Base-by-base conservation (phyloP, 2,329 filamentous ascomycete genomes). In the Mollisia scopiformis region DNA sequence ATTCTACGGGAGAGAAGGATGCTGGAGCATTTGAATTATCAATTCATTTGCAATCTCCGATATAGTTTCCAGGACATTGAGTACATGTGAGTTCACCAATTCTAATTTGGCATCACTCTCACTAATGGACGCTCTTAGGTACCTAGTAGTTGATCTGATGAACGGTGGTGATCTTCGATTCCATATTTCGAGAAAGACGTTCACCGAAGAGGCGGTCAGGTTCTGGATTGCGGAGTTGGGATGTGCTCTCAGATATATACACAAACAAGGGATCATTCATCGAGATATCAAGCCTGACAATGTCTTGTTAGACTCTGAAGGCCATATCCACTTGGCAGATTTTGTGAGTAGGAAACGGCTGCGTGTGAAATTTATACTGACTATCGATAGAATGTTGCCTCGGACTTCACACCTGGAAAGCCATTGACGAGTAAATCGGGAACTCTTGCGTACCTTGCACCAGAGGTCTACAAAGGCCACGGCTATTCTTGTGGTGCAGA, bases 61-160 rank as follows among this genome's bases (percentile, higher is more conserved):
- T 99, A 98, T 80, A 97, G 93, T 78, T 99, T 99, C 75, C 95
- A 99, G 78, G 95, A 99, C 77, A 93, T 98, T 71, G 95, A 99
- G 77, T 99, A 99, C 78, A 90, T 99, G 92, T 97, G 82, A 73
- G 91, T 76, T 61, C 39, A 27, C 8, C 50, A 5, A 19, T 30
- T 43, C 51, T 30, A 33, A 30, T 50, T 35, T 13, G 41, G n/a
- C n/a, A n/a, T 6, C 35, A 14, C 8, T 53, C 63, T 66, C 49
- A 65, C 35, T 1, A 35, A 35, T 23, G 21, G n/a, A 21, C 4
- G n/a, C n/a, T 4, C 14, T 27, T 53, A 90, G 87, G 73, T 91
- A 99, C 76, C 88, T 99, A 58, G 94, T 99, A 56, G 93, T 99
- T 65, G 95, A 99, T 78, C 80, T 99, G 62, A 99, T 99, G 95